Evolutionary conservation across 192 early-diverging fungal genomes (phyloP), one percentile per base, ranked within the genome.

Genomic region (Nowakowskiella sp.): DNA sequence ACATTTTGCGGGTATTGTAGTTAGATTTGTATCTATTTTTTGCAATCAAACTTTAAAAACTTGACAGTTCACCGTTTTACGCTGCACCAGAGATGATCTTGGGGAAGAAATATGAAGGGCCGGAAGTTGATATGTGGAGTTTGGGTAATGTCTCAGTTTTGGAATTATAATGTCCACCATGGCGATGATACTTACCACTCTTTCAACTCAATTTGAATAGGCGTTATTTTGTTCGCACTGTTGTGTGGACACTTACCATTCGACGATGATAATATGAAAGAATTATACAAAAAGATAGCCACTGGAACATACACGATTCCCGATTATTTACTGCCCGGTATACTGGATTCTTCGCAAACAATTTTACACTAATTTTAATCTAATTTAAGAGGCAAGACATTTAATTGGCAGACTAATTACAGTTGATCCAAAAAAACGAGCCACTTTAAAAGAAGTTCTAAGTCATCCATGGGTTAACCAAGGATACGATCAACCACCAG

Each of bases 51-150:
- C 36, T 61, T 19, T 46, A 23, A 25, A 19, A n/a, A 22, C 27
- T 31, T 22, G 16, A 21, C 44, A 76, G 72, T 8, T 75, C 72
- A 8, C 84, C 87, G 5, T 88, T 88, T 53, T 91, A 89, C 55
- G 86, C 86, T 3, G 85, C 89, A 2, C 89, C 89, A 4, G 89
- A 91, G 60, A 80, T 91, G 76, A 80, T 91, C 43, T 74, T 87
- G 31, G 87, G 85, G 10, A 82, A 83, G 31, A 78, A 78, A 36
- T 91, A 91, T 55, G 82, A 76, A 5, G 89, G 89, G 0, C 89
- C 89, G 21, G 89, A 91, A 68, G 87, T 91, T 1, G 89, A 91
- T 58, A 84, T 91, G 58, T 91, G 89, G 89, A 87, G 85, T 67
- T 53, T 77, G 21, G 73, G 70, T 72, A 61, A n/a, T 36, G 2